Evolutionary conservation across 2,329 filamentous ascomycete species (phyloP), one percentile per base, ranked within the genome.

Genomic region (Alternaria sp.): DNA sequence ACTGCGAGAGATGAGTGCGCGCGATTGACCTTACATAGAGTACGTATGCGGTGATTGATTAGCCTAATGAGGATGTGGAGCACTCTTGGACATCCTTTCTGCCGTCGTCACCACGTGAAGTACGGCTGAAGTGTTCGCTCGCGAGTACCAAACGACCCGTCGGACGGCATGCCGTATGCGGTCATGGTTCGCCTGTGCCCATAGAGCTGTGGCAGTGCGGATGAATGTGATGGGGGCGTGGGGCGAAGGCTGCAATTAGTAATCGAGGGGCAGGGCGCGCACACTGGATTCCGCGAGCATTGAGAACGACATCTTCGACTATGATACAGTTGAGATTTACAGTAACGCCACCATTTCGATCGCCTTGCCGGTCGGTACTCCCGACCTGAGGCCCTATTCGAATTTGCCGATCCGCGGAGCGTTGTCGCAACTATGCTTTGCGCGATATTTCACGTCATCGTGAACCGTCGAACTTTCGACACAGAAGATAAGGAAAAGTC

Each of bases 51-150:
- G 40, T 21, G 51, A 53, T 63, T 63, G 44, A 77, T 77, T 77
- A 77, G 76, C 70, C 75, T 78, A 78, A 77, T 77, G 51, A 74
- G 63, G 52, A 61, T 57, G 59, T 61, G 57, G 59, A 64, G 59
- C 40, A 55, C 30, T 50, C 45, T 28, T 62, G 40, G 59, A 32
- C 45, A 63, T 55, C 51, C 51, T 60, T 60, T 63, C 57, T 63
- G 61, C 61, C 61, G 65, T 59, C 54, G 26, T 49, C 25, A 53
- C 52, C 63, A 64, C 60, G 60, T 61, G 57, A 67, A 53, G 17
- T n/a, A 46, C 45, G 43, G 47, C 52, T 57, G 46, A 21, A 56
- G 30, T 58, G 13, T 69, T 62, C 61, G 63, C 61, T 61, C 57
- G 63, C 32, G 49, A 65, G 67, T 68, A 69, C 65, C 21, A 25